Base-by-base conservation (phyloP, 768 basidiomycete species). In the Tremella yokohamensis region DNA sequence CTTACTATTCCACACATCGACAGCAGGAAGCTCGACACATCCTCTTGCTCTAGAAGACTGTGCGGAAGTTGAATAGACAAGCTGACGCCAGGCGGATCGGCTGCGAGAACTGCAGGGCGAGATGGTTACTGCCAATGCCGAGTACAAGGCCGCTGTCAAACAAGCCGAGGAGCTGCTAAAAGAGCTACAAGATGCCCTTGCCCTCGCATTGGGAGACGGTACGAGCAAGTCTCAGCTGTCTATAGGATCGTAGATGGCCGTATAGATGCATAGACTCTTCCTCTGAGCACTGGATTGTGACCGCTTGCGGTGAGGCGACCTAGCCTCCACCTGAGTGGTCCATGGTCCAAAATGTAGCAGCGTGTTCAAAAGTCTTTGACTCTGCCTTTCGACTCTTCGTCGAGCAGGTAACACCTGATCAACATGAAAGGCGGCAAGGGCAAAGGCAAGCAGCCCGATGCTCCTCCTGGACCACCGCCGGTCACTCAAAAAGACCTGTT, bases 51-150 rank as follows among this genome's bases (percentile, higher is more conserved):
- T 40, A 11, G 18, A 40, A 11, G 39, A 40, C 11, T 40, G 39
- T 18, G n/a, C 22, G n/a, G 42, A 8, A 18, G 42, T 45, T 8
- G 15, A 45, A 45, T n/a, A 22, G 4, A 8, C 22, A 16, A 6
- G 15, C 42, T 45, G 13, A 8, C 29, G 26, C 12, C 39, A 72
- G 70, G 65, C 65, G 9, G 24, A 49, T n/a, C 24, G 70, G 39
- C 47, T 72, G 24, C 29, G 52, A n/a, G 60, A 69, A 24, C 52
- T 72, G 8, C 68, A 69, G 44, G 62, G 37, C 3, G 70, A 72
- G 52, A 64, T 69, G 63, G 26, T 61, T 4, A 49, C 54, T 2
- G 68, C 66, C 19, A 72, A 72, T 52, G 56, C 56, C 26, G 68
- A 72, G 38, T 72, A 72, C 48, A 67, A 63, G 51, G 64, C 56